phyloP scores from a whole-genome alignment of 2,329 filamentous ascomycete species.

The Neophaeococcomyces mojaviensis region DNA sequence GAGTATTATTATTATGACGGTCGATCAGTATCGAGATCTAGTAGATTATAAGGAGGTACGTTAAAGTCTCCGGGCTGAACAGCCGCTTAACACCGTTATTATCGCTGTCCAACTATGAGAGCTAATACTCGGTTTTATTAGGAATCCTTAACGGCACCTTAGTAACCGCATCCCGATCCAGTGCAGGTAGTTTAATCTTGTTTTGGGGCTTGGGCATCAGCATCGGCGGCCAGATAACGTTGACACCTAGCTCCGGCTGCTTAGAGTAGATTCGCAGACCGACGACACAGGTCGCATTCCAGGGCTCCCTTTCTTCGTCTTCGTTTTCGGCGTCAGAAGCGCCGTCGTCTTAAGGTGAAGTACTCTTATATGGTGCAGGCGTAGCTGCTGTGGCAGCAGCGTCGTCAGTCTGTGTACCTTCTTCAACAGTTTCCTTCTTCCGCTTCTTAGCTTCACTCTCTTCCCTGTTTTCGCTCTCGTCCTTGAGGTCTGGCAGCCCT shows the following conservation, averaged over 20 bases:
- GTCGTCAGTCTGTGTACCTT: neutral
- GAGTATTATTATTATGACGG: too few relatives aligned
- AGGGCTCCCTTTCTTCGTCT: constrained; percentile 32
- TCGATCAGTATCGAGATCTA: too few relatives aligned
- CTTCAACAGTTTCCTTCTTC: neutral
- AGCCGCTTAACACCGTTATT: too few relatives aligned
- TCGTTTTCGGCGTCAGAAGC: constrained; percentile 6
- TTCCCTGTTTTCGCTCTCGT: constrained; percentile 19
- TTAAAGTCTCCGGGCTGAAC: too few relatives aligned
- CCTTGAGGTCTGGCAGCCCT: constrained; percentile 30
- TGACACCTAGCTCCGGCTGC: constrained; percentile 36
- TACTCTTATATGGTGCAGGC: too few relatives aligned
- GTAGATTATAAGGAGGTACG: too few relatives aligned
- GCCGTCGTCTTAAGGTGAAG: constrained; percentile 19
- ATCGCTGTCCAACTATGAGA: too few relatives aligned
- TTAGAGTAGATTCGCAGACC: constrained; percentile 50
- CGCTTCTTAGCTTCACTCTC: constrained; percentile 31
- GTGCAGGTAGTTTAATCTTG: constrained; percentile 27
- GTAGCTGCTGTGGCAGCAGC: neutral
- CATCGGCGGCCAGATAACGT: constrained; percentile 37
- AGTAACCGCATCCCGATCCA: constrained; percentile 34
- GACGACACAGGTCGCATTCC: constrained; percentile 56
- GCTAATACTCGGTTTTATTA: too few relatives aligned
- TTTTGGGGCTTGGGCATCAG: constrained; percentile 30
- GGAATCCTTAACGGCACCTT: too few relatives aligned